Percentiles rank a stretch among this genome's conserved stretches.
phyloP scores from a whole-genome alignment of 768 basidiomycete genomes.

The Boletales sp. region DNA sequence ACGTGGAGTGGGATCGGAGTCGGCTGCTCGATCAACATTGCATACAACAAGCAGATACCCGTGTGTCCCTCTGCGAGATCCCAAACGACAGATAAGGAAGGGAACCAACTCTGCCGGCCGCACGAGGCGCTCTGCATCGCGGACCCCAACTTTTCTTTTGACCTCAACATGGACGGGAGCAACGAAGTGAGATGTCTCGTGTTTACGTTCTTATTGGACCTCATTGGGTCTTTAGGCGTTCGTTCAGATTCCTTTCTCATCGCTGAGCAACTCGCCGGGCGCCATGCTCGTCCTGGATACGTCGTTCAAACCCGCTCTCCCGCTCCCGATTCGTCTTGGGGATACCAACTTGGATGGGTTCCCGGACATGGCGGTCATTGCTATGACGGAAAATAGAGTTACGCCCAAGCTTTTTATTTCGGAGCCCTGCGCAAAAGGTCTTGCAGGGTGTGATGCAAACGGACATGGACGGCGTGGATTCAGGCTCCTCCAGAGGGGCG shows the following conservation, averaged over 20 bases:
- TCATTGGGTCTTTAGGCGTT: conserved; percentile 47
- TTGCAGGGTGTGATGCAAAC: conserved; percentile 52
- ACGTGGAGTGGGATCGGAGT: conserved; percentile 65
- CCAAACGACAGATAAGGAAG: conserved; percentile 43
- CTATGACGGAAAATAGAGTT: conserved; percentile 41
- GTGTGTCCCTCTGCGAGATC: conserved; percentile 65
- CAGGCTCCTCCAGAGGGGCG: conserved; percentile 49
- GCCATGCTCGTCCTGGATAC: conserved; percentile 71
- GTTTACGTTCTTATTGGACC: neutral
- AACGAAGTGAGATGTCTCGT: conserved; percentile 44
- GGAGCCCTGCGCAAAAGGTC: conserved; percentile 52
- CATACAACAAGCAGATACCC: conserved; percentile 86
- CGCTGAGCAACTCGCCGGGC: conserved; percentile 49
- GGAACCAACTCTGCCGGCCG: conserved; percentile 59
- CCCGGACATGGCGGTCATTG: conserved; percentile 74
- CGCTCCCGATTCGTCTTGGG: conserved; percentile 76
- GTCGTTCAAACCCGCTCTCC: conserved; percentile 61
- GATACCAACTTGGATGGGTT: conserved; percentile 94
- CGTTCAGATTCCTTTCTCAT: conserved; percentile 59
- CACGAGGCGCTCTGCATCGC: conserved; percentile 79
- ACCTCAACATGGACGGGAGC: conserved; percentile 47
- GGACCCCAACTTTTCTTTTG: conserved; percentile 78
- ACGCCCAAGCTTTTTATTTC: conserved; percentile 64
- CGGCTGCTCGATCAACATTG: conserved; percentile 84
- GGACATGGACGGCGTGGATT: conserved; percentile 65